Percentiles rank a stretch among this genome's conserved stretches.
These are phyloP conservation scores for Eragrostis nindensis DNA, from an alignment of 176 grass and related monocot species.

Conservation along the genomic window DNA sequence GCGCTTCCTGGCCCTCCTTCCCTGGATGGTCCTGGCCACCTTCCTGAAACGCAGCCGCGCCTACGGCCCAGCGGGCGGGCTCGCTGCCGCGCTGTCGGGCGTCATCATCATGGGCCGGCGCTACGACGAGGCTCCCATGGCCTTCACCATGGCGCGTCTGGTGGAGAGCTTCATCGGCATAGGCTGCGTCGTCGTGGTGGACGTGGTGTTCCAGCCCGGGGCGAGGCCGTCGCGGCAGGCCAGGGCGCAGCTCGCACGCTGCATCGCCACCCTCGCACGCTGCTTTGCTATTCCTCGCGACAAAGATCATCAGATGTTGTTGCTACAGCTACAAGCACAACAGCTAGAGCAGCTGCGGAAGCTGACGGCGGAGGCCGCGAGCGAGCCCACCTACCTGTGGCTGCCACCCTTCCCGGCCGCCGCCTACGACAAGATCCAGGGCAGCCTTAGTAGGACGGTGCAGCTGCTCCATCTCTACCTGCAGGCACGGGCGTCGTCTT, in stretches of 20 bases:
- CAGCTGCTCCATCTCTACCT: constrained; percentile 65
- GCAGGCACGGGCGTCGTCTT: constrained; percentile 11
- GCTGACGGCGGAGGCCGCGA: constrained; percentile 40
- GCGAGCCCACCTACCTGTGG: constrained; percentile 76
- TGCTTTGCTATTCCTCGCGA: constrained; percentile 26
- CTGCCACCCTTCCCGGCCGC: constrained; percentile 50
- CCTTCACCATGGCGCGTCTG: constrained; percentile 59
- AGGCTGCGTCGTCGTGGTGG: constrained; percentile 46
- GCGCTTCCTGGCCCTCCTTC: constrained; percentile 73
- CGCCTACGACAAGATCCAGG: constrained; percentile 50
- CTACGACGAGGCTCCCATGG: constrained; percentile 63
- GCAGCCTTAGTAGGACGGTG: constrained; percentile 58
- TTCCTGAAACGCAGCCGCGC: constrained; percentile 69
- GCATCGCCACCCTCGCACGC: constrained; percentile 42
- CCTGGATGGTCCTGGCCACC: constrained; percentile 65
- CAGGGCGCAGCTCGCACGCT: constrained; percentile 46
- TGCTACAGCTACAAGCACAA: background rate
- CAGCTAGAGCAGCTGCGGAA: constrained; percentile 53
- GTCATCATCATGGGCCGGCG: constrained; percentile 69
- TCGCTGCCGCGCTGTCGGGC: constrained; percentile 55
- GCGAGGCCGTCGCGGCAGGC: constrained; percentile 62
- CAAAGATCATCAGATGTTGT: no score
- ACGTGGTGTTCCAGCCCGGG: constrained; percentile 67
- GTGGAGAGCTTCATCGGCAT: constrained; percentile 86
- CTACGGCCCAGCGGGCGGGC: constrained; percentile 55